Conservation (phyloP, 2,329 filamentous ascomycete genomes). For the Colletotrichum tropicale region DNA sequence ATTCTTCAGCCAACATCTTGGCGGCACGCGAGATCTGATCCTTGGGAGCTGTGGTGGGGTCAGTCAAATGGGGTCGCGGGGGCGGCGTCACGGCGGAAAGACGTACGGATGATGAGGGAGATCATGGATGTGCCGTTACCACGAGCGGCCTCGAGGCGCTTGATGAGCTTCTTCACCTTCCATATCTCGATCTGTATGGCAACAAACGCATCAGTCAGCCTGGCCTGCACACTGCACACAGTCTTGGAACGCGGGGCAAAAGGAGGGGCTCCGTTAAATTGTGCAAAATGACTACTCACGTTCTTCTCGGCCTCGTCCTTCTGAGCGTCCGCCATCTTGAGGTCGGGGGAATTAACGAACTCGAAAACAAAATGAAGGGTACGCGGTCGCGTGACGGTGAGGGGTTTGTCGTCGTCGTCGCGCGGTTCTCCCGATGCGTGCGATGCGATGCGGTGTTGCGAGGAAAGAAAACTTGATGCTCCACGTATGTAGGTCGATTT, state of each 20-base stretch:
- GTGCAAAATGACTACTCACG: slow-evolving; percentile 46
- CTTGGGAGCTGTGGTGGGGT: slow-evolving; percentile 76
- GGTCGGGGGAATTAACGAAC: slow-evolving; percentile 22
- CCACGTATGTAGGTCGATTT: slow-evolving; percentile 14
- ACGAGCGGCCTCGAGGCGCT: slow-evolving; percentile 93
- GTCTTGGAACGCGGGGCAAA: slow-evolving; percentile 20
- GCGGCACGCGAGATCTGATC: slow-evolving; percentile 94
- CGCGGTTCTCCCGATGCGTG: slow-evolving; percentile 18
- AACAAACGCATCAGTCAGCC: slow-evolving; percentile 20
- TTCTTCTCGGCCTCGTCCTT: slow-evolving; percentile 98
- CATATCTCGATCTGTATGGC: slow-evolving; percentile 71
- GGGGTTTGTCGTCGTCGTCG: slow-evolving; percentile 15
- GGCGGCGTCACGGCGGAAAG: background rate
- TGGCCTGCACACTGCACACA: background rate
- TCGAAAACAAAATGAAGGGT: slow-evolving; percentile 15
- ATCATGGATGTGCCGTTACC: slow-evolving; percentile 99
- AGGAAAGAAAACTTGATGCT: slow-evolving; percentile 19
- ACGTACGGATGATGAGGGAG: slow-evolving; percentile 90
- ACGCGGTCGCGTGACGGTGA: slow-evolving; percentile 18
- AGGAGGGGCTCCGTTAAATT: slow-evolving; percentile 8
- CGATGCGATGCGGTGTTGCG: slow-evolving; percentile 16
- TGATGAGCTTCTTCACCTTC: slow-evolving; percentile 99
- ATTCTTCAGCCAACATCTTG: slow-evolving; percentile 99
- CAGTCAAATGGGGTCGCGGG: background rate
- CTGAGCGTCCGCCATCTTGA: slow-evolving; percentile 85